Evolutionary conservation across 2,329 filamentous ascomycete species (phyloP), one percentile per base, ranked within the genome.

Genomic region (Penicillium sp.): DNA sequence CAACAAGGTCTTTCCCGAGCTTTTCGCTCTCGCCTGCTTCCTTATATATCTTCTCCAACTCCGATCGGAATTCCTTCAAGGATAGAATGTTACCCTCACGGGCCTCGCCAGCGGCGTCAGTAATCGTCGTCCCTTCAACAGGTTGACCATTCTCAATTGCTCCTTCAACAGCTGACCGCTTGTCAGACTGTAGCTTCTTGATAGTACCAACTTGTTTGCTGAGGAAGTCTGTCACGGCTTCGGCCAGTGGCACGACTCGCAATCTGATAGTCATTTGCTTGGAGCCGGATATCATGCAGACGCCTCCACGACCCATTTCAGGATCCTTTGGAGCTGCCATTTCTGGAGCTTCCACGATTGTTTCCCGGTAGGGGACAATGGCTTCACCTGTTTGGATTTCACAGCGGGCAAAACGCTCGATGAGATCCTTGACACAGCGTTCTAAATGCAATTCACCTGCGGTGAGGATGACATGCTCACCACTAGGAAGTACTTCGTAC

Each of bases 391-490:
- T 90, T 67, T 97, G 93, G 46, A 99, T 92, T 60, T 97, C 93
- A 68, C 95, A 97, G 58, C 85, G 87, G 5, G 94, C 93, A 68
- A 96, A 99, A 4, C 94, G 82, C 68, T 99, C 94, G 55, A 91
- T 84, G 21, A 99, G 79, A 76, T 99, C 94, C 46, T 94, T 96
- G 52, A 99, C 73, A 68, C 94, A 99, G 50, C 94, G 82, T 73
- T 99, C 94, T 3, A 99, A 80, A 75, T 99, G 94, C 60, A 99
- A 70, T 72, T 99, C 94, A 47, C 94, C 94, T 5, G 94, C 94
- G 0, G 94, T 97, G 30, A 96, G 74, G 18, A 99, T 84, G 34
- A 99, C 94, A 71, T 99, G 94, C 74, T 99, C 94, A 50, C 94
- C 94, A 61, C 88, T 97, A 50, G 87, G 83, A 46, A 97, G 87